Base-by-base conservation (phyloP, 768 basidiomycete genomes). In the Mycena pura region DNA sequence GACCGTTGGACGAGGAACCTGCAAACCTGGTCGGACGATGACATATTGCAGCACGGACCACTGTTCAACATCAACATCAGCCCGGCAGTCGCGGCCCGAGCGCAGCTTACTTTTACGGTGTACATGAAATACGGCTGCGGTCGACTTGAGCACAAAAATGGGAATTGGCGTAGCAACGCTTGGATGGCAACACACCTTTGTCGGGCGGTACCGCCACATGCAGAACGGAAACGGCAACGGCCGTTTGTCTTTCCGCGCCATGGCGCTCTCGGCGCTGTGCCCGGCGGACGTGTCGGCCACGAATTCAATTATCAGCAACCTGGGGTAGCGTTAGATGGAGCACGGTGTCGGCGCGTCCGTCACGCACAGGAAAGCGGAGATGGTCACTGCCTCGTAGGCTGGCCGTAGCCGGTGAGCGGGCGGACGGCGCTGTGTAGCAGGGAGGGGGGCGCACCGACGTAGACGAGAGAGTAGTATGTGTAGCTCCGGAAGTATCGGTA, bases 31-130 rank as follows among this genome's bases (percentile, higher is more conserved):
- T 56, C 91, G 81, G 40, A 95, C 77, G 58, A 94, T 84, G 27
- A 93, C 87, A 70, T 95, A 96, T 83, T 97, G 95, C 60, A 97
- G 75, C 6, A 96, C 94, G 38, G 84, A 80, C 92, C 93, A 96
- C 86, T 93, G 70, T 8, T 2, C 2, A 22, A 44, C 6, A 17
- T 53, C 11, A 61, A 51, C 38, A 39, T 32, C n/a, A 59, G 24
- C 24, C 15, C 31, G 62, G 24, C 49, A 24, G 32, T 55, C 15
- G 27, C 21, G 36, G 11, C 8, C 15, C 74, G 13, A 28, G 21
- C 5, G 6, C 14, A 44, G 15, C 44, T 0, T 58, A 91, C 93
- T 79, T 93, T 93, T 70, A 93, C 75, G 8, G 92, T 89, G 70
- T 94, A 89, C 87, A 96, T 91, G 73, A 96, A 96, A 76, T 96